Evolutionary conservation across 2,329 filamentous ascomycete species (phyloP), one percentile per base, ranked within the genome.

Genomic region (Colletotrichum siamense): DNA sequence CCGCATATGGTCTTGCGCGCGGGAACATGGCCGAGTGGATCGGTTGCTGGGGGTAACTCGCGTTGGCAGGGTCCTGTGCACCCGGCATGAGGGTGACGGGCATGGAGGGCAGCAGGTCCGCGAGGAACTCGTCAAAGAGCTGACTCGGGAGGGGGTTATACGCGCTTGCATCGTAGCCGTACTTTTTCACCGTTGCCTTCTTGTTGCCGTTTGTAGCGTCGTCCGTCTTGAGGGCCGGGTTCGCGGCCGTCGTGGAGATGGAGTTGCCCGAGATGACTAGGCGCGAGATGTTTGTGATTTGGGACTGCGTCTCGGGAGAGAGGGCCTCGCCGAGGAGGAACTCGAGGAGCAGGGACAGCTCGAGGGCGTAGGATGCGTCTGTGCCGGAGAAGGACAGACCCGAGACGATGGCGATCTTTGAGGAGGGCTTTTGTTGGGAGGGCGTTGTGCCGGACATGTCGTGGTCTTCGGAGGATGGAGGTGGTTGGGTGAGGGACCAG

Each of bases 1-100:
- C 90, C 82, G 95, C 99, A 13, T 95, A 99, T 9, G 91, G 87
- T 78, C 96, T 90, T 22, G 95, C 89, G 10, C 91, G 89, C 0
- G 95, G 94, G 80, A 99, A 97, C 91, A 99, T 95, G 76, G 97
- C 96, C 6, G 95, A 89, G 84, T 99, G 97, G 66, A 99, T 94
- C 2, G 95, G 94, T 84, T 99, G 97, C 82, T 99, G 97, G 0
- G 97, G 97, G 32, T 98, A 92, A 78, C 95, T 94, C 69, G 95
- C 92, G 82, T 98, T 98, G 66, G 97, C 96, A 0, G 97, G 96
- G 83, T 99, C 98, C 36, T 91, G 89, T 18, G 91, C 91, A 18
- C 97, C 97, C 0, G 98, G 95, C 77, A 99, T 91, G 22, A 99
- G 87, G 0, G 97, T 99, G 70, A 99, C 89, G 5, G 97, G 96